Base-by-base conservation (phyloP, 2,329 filamentous ascomycete species). In the Clarireedia paspali region DNA sequence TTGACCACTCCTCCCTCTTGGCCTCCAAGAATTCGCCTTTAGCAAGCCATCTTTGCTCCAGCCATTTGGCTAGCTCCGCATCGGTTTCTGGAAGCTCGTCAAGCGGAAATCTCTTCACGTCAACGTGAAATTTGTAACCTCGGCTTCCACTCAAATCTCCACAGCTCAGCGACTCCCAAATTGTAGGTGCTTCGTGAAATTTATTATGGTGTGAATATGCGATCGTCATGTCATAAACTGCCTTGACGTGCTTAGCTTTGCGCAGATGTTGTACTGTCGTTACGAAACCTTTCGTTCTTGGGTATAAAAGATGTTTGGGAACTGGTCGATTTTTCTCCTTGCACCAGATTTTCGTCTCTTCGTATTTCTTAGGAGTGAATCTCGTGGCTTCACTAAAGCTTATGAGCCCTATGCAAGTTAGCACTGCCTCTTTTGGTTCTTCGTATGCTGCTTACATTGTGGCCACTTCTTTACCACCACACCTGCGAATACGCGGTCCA, bases 341-440 rank as follows among this genome's bases (percentile, higher is more conserved):
- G 68, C 80, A 84, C 76, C 78, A 84, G 6, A 67, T 64, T 56
- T 72, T 72, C 1, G 80, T 76, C 59, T 77, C 73, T 46, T 72
- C 69, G 60, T 79, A 76, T 67, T 83, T 84, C 55, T 70, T 64
- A 1, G 71, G 70, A 2, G 79, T 83, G 66, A 76, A 84, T 59
- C 82, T 75, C 7, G 81, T 84, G n/a, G 77, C 78, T 71, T 85
- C 82, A 63, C 79, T 82, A 72, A 81, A 85, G 63, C 80, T 81
- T 62, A 86, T 77, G 62, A 85, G 77, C 83, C 81, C 81, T 84
- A 61, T 9, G 26, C 20, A 26, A 54, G n/a, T 54, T 49, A 54
- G 52, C 45, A 42, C 60, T 34, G 50, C 49, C n/a, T 15, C 46
- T 23, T 49, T 6, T 12, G 10, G 15, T 52, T 14, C 10, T n/a